Evolutionary conservation across 129 eudicot genomes (phyloP).

Genomic region (Daucus carota): DH1_v3.0 NC_030388.2:8030501-8031000

Average conservation of each 20-base stretch:
- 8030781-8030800: constrained; percentile 12
- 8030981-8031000: constrained; percentile 14
- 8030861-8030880: constrained; percentile 50
- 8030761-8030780: constrained; percentile 1
- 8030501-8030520: neutral
- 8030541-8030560: neutral
- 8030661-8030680: neutral
- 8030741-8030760: constrained; percentile 42
- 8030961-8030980: neutral
- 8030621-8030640: neutral
- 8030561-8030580: neutral
- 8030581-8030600: neutral
- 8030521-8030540: neutral
- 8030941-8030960: constrained; percentile 21
- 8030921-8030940: constrained; percentile 53
- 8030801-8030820: constrained; percentile 12
- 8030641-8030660: neutral
- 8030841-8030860: constrained; percentile 34
- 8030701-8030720: neutral
- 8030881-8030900: constrained; percentile 44
- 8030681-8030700: neutral
- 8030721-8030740: neutral
- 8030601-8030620: neutral
- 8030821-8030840: constrained; percentile 15
- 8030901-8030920: constrained; percentile 55